phyloP scores from a whole-genome alignment of 2,329 filamentous ascomycete genomes.

The Aureobasidium zeae region DNA sequence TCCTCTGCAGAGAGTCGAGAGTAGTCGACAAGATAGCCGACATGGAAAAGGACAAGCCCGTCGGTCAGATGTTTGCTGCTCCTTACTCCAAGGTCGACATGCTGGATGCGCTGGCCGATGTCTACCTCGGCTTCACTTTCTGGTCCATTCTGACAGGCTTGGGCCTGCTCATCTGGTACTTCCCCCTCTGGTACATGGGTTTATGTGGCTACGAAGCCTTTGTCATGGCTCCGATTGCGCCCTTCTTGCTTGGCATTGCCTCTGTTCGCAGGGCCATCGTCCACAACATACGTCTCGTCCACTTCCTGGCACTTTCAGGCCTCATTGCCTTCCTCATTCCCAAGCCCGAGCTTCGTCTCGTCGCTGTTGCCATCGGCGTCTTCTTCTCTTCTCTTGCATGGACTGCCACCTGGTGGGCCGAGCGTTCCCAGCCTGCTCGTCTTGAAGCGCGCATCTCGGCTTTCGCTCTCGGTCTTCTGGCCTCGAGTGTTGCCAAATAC shows the following conservation, averaged over 20 bases:
- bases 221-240: slow-evolving; percentile 75
- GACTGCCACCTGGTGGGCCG: slow-evolving; percentile 71
- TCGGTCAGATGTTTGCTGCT: slow-evolving; percentile 59
- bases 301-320: slow-evolving; percentile 75
- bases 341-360: slow-evolving; percentile 65
- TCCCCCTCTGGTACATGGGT: slow-evolving; percentile 98
- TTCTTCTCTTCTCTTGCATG: slow-evolving; percentile 73
- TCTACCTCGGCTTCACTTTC: slow-evolving; percentile 92
- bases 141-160: slow-evolving; percentile 91
- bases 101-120: slow-evolving; percentile 73
- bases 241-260: slow-evolving; percentile 64
- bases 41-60: slow-evolving; percentile 57
- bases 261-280: slow-evolving; percentile 59
- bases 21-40: slow-evolving; percentile 27
- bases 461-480: slow-evolving; percentile 70
- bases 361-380: slow-evolving; percentile 71
- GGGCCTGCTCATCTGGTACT: slow-evolving; percentile 84
- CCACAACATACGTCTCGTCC: slow-evolving; percentile 55
- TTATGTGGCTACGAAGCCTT: slow-evolving; percentile 92
- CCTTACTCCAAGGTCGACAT: slow-evolving; percentile 65
- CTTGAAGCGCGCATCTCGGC: slow-evolving; percentile 76
- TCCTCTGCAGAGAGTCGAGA: slow-evolving; percentile 37
- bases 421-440: slow-evolving; percentile 61
- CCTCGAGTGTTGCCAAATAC: slow-evolving; percentile 85
- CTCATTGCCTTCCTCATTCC: slow-evolving; percentile 70